Percentiles rank a stretch among this genome's conserved stretches.
These are phyloP conservation scores for Delonix regia DNA, from an alignment of 306 rosid species.

Conservation along the genomic window DNA sequence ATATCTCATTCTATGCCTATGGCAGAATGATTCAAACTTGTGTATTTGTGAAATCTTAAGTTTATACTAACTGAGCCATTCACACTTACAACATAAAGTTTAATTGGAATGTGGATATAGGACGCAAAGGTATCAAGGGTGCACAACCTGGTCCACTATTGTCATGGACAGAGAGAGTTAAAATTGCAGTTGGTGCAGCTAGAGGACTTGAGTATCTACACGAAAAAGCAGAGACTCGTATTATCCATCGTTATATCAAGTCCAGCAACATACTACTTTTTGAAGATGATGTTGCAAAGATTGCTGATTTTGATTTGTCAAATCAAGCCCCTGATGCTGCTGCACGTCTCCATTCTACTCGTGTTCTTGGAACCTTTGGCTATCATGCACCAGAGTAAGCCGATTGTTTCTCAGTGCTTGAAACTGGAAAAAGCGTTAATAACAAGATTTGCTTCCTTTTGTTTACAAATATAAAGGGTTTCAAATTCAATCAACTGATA, in stretches of 20 bases:
- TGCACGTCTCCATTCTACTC: slow-evolving; percentile 65
- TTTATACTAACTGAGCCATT: background rate
- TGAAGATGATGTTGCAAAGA: slow-evolving; percentile 51
- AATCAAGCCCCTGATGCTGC: slow-evolving; percentile 59
- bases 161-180: slow-evolving; percentile 53
- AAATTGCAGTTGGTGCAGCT: slow-evolving; percentile 61
- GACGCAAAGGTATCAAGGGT: slow-evolving; percentile 56
- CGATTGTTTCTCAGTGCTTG: background rate
- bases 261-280: slow-evolving; percentile 56
- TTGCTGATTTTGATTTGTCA: slow-evolving; percentile 60
- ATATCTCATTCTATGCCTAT: background rate
- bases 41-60: background rate
- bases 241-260: slow-evolving; percentile 57
- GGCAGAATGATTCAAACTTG: background rate
- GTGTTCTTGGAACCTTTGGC: slow-evolving; percentile 68
- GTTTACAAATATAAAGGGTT: background rate
- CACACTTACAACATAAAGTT: background rate
- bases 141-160: slow-evolving; percentile 50
- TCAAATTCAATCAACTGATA: background rate
- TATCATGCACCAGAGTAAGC: slow-evolving; percentile 68
- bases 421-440: background rate
- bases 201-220: slow-evolving; percentile 57
- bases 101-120: slow-evolving; percentile 30
- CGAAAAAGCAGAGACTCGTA: slow-evolving; percentile 49
- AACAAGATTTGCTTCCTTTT: background rate